A percentile compares a stretch with the other conserved stretches of the same genome.
Evolutionary conservation across 768 basidiomycete species (phyloP).

Genomic region (Cantharellus anzutake): DNA sequence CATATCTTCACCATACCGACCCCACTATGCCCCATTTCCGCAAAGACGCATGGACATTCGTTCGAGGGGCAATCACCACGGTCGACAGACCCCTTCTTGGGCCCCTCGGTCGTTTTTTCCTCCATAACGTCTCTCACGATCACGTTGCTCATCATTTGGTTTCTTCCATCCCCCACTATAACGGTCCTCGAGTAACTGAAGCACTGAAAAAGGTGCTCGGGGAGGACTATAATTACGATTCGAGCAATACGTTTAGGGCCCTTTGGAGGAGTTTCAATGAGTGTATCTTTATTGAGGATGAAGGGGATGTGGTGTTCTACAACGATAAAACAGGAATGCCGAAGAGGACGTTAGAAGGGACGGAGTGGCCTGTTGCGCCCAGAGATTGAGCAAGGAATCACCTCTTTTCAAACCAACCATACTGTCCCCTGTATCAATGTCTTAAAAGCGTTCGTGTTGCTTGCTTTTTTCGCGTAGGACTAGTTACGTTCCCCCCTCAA

Average conservation of each 20-base stretch:
- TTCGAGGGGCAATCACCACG: conserved; percentile 82
- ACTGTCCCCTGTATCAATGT: no score
- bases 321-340: conserved; percentile 31
- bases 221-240: conserved; percentile 35
- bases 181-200: conserved; percentile 32
- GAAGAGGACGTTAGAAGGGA: not conserved
- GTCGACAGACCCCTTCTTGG: conserved; percentile 52
- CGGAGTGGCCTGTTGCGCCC: not conserved
- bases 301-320: conserved; percentile 79
- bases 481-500: no score
- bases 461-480: no score
- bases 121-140: conserved; percentile 81
- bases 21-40: conserved; percentile 89
- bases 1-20: conserved; percentile 77
- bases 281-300: conserved; percentile 73
- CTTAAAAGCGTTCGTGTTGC: no score
- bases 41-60: conserved; percentile 73
- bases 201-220: conserved; percentile 34
- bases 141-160: conserved; percentile 83
- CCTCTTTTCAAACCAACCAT: not conserved
- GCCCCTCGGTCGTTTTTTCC: not conserved
- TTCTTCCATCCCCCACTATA: conserved; percentile 95
- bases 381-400: not conserved
- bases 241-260: not conserved
- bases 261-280: not conserved